Evolutionary conservation across 176 grass and related monocot species (phyloP).

Genomic region (Eleusine indica): DNA sequence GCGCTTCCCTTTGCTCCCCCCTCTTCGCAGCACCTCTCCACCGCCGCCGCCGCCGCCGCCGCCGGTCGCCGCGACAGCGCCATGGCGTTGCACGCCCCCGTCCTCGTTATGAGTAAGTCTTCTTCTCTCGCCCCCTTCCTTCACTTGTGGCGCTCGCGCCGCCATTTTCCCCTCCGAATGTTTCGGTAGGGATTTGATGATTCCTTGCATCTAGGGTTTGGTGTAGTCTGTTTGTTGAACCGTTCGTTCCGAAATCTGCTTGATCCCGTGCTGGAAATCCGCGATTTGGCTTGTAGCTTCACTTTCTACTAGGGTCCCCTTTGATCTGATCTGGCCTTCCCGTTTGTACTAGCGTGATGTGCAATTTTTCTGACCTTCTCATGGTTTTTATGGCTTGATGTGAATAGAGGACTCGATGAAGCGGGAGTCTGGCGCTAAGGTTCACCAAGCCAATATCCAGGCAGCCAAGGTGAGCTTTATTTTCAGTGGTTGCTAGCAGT

Average conservation of each 20-base stretch:
- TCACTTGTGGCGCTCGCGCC: not conserved
- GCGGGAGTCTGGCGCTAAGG: slow-evolving; percentile 84
- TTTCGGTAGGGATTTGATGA: too few species aligned
- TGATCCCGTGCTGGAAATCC: not conserved
- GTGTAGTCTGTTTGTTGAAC: not conserved
- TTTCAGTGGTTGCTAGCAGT: not conserved
- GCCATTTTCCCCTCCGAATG: not conserved
- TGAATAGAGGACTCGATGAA: slow-evolving; percentile 91
- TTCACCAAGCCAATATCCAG: slow-evolving; percentile 89
- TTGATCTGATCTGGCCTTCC: slow-evolving; percentile 34
- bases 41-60: not conserved
- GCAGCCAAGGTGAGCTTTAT: slow-evolving; percentile 72
- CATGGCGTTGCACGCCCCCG: slow-evolving; percentile 77
- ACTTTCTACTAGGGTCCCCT: not conserved
- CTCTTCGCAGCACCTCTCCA: not conserved
- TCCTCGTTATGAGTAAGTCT: slow-evolving; percentile 89
- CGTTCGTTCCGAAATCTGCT: not conserved
- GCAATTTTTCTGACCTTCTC: slow-evolving; percentile 14
- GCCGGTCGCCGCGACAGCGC: not conserved
- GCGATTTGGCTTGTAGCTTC: slow-evolving; percentile 22
- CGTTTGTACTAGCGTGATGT: not conserved
- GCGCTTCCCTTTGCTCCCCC: not conserved
- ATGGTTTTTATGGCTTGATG: slow-evolving; percentile 10
- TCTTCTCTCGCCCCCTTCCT: not conserved
- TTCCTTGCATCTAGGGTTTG: slow-evolving; percentile 23